Evolutionary conservation across 768 basidiomycete species (phyloP).

Genomic region (Termitomyces sp.): DNA sequence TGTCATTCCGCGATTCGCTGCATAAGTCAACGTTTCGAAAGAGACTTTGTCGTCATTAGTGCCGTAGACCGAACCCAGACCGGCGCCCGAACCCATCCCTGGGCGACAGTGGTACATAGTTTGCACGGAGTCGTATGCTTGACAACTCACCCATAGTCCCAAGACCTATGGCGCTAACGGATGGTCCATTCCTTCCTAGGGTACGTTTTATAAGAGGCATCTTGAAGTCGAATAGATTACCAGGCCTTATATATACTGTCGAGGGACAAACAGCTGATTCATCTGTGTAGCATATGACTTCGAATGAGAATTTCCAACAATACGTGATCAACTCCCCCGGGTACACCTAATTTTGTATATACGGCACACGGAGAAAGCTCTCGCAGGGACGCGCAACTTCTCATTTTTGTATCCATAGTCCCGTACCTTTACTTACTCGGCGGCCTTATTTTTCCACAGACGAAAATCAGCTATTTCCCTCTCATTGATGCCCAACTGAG

Average conservation of each 20-base stretch:
- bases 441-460: no score
- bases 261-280: not conserved
- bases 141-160: conserved; percentile 21
- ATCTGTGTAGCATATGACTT: not conserved
- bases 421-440: no score
- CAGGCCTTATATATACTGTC: not conserved
- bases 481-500: no score
- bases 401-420: no score
- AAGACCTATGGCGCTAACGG: conserved; percentile 22
- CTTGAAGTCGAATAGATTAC: not conserved
- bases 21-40: conserved; percentile 15
- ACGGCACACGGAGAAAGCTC: no score
- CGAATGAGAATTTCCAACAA: not conserved
- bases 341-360: no score
- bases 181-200: conserved; percentile 22
- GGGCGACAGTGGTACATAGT: not conserved
- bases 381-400: no score
- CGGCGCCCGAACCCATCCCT: not conserved
- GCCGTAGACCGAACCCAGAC: conserved; percentile 26
- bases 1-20: conserved; percentile 22
- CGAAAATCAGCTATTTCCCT: no score
- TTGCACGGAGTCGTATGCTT: not conserved
- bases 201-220: conserved; percentile 14
- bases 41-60: conserved; percentile 12
- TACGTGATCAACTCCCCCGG: no score